phyloP scores from a whole-genome alignment of 805 yeast species.

The Teunomyces atbi region DNA sequence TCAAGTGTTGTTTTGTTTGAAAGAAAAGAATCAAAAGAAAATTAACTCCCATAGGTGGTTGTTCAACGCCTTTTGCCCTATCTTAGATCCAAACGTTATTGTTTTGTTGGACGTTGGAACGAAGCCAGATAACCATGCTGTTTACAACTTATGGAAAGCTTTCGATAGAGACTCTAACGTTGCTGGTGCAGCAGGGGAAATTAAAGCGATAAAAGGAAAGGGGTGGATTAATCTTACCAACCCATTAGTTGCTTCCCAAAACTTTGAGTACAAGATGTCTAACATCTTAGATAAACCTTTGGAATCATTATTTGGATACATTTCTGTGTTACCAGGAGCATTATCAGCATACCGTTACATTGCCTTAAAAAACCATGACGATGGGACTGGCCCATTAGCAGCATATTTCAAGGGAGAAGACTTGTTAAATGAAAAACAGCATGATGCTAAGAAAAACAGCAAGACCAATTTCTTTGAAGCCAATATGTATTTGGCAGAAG shows the following conservation, averaged over 20 bases:
- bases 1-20: conserved; percentile 87
- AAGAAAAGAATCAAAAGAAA: conserved; percentile 88
- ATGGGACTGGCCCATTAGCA: conserved; percentile 88
- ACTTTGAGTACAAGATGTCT: conserved; percentile 96
- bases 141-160: conserved; percentile 95
- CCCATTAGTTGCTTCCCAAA: conserved; percentile 94
- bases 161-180: conserved; percentile 95
- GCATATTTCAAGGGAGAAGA: conserved; percentile 90
- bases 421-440: conserved; percentile 28
- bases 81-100: conserved; percentile 86
- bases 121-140: conserved; percentile 80
- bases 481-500: conserved; percentile 45
- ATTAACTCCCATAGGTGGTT: conserved; percentile 98
- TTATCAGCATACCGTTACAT: conserved; percentile 89
- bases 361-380: conserved; percentile 80
- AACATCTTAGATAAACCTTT: conserved; percentile 92
- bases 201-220: conserved; percentile 91
- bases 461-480: conserved; percentile 86
- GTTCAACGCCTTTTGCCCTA: conserved; percentile 91
- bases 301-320: conserved; percentile 90
- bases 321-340: conserved; percentile 93
- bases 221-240: conserved; percentile 78
- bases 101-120: conserved; percentile 96
- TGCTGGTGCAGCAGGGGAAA: conserved; percentile 99
- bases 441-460: conserved; percentile 25